Evolutionary conservation across 225 moss, liverwort and hornwort species (phyloP).

Genomic region (Physcomitrellopsis africana): DNA sequence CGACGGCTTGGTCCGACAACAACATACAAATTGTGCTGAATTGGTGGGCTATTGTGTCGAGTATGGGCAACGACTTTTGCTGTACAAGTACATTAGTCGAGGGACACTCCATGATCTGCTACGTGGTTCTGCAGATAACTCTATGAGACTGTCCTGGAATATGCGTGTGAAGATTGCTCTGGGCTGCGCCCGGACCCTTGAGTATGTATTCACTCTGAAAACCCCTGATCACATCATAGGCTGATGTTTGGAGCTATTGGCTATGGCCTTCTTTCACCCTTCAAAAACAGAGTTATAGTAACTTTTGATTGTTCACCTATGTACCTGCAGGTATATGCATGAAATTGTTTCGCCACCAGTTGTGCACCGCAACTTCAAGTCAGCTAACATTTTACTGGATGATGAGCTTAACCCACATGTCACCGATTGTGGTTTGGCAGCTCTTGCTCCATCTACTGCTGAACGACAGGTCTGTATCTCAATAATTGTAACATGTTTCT

Average conservation of each 20-base stretch:
- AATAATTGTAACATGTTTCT: neutral
- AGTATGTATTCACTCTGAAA: conserved; percentile 46
- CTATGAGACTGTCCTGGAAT: conserved; percentile 68
- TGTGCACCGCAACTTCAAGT: conserved; percentile 78
- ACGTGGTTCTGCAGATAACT: conserved; percentile 47
- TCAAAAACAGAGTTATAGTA: conserved; percentile 7
- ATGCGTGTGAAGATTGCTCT: conserved; percentile 74
- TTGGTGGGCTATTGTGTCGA: conserved; percentile 72
- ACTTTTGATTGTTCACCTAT: neutral
- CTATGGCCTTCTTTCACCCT: neutral
- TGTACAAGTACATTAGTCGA: conserved; percentile 62
- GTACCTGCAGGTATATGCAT: conserved; percentile 66
- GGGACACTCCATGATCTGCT: conserved; percentile 65
- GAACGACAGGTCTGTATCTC: conserved; percentile 61
- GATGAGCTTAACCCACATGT: conserved; percentile 66
- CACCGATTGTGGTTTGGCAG: conserved; percentile 69
- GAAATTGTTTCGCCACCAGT: conserved; percentile 70
- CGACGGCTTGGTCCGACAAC: conserved; percentile 51
- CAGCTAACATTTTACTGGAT: conserved; percentile 70
- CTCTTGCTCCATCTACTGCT: conserved; percentile 61
- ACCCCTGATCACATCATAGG: conserved; percentile 15
- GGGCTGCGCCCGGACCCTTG: conserved; percentile 67
- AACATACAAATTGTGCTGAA: conserved; percentile 57
- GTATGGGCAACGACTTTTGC: conserved; percentile 70
- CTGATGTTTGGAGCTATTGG: conserved; percentile 9